phyloP scores from a whole-genome alignment of 2,329 filamentous ascomycete genomes.

The Davidsoniella eucalypti region DNA sequence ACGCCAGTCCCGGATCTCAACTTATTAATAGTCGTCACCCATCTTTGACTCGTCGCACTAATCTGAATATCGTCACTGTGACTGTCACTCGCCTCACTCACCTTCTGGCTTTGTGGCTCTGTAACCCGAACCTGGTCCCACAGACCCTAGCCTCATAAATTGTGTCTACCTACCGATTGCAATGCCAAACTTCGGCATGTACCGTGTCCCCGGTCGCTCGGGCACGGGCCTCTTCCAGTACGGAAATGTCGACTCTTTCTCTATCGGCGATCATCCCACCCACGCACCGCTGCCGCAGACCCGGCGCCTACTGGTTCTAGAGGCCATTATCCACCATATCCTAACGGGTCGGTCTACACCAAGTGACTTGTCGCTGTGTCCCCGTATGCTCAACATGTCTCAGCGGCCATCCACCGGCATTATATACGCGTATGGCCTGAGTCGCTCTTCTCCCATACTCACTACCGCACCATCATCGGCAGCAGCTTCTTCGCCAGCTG shows the following conservation, averaged over 20 bases:
- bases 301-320: background rate
- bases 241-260: slow-evolving; percentile 1
- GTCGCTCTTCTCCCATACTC: background rate
- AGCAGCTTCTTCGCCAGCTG: too few species aligned
- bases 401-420: background rate
- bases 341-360: background rate
- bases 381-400: slow-evolving; percentile 4
- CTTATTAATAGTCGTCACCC: too few species aligned
- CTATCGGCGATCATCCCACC: background rate
- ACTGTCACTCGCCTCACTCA: too few species aligned
- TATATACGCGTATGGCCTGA: slow-evolving; percentile 2
- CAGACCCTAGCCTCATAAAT: too few species aligned
- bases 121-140: too few species aligned
- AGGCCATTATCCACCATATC: slow-evolving; percentile 3
- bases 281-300: background rate
- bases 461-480: background rate
- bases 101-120: too few species aligned
- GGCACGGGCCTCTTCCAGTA: slow-evolving; percentile 3
- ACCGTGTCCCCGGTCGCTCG: background rate
- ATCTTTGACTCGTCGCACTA: too few species aligned
- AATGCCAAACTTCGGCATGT: slow-evolving; percentile 3
- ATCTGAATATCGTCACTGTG: too few species aligned
- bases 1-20: too few species aligned
- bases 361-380: background rate
- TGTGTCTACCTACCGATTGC: too few species aligned